Evolutionary conservation across 768 basidiomycete species (phyloP).

Genomic region (Cystofilobasidium bisporidii): DNA sequence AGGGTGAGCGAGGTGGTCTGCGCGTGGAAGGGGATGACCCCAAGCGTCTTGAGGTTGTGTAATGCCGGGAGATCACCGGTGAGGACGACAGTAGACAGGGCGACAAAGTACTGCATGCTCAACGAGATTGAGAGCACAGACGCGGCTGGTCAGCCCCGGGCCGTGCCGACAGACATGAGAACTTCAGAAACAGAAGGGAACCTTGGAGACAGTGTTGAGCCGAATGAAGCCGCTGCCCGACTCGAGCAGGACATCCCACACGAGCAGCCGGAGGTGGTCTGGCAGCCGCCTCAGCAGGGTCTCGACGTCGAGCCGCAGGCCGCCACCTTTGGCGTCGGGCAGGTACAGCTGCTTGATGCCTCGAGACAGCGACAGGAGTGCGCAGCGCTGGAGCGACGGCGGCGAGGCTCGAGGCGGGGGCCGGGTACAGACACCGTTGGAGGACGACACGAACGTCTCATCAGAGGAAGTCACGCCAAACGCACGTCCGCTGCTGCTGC

Average conservation of each 20-base stretch:
- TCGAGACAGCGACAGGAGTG: not conserved
- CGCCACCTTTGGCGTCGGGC: not conserved
- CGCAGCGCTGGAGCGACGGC: not conserved
- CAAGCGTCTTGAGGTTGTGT: constrained; percentile 6
- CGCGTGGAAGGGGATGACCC: not conserved
- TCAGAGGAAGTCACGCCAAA: not conserved
- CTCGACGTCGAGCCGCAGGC: not conserved
- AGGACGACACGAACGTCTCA: not conserved
- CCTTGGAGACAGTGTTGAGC: not conserved
- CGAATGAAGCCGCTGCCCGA: not conserved
- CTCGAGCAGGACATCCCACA: not conserved
- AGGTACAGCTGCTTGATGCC: not conserved
- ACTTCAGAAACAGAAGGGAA: not conserved
- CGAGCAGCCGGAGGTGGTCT: not conserved
- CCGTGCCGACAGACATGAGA: not conserved
- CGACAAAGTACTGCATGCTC: not conserved
- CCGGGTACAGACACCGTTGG: not conserved
- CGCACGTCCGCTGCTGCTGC: not conserved
- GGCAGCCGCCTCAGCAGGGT: not conserved
- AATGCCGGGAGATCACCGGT: not conserved
- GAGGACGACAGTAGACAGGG: not conserved
- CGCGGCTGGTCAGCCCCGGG: not conserved
- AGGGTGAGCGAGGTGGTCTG: not conserved
- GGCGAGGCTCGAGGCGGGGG: not conserved
- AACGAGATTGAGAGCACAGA: not conserved